Base-by-base conservation (phyloP, 2,329 filamentous ascomycete genomes). In the Ambrosiella cleistominuta region DNA sequence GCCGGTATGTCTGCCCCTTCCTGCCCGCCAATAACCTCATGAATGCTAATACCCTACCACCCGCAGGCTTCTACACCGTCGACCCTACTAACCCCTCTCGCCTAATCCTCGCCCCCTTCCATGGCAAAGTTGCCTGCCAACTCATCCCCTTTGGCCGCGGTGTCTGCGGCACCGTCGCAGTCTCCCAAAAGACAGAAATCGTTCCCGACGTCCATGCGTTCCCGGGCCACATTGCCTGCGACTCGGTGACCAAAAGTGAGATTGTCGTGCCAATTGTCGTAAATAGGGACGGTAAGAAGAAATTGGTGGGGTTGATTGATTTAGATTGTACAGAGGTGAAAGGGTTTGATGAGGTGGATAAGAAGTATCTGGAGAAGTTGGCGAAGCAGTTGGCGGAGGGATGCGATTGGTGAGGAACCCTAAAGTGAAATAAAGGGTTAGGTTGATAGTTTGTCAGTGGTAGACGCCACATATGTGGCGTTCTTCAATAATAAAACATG, bases 221-320 rank as follows among this genome's bases (percentile, higher is more conserved):
- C 65, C 83, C 85, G 0, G 86, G 85, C 1, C 87, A 91, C 67
- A 90, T 93, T 66, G 86, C 87, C 8, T 91, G 87, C 67, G 87
- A 93, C 68, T 78, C 79, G 3, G 83, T 80, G 59, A 87, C 80
- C 65, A 79, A 74, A 70, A 90, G 86, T 66, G 87, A 93, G 72
- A 83, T 93, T 66, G 87, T 93, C 15, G 86, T 91, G 54, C 87
- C 87, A 1, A 77, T 91, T 61, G 63, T 85, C 4, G 66, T 65
- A 4, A 66, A 65, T 3, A 56, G 64, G 56, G 64, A 65, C 27
- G 47, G 47, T 3, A 64, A 64, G 55, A 66, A 63, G 27, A 72
- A 78, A 71, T 70, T 85, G 5, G 81, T 86, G 19, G 86, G 81
- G 1, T 86, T 91, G 62, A 87, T 93, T 61, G 87, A 93, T 65